These are phyloP conservation scores for Fraxinus dipetala DNA, from an alignment of 305 asterid species.

Conservation along the genomic window DNA sequence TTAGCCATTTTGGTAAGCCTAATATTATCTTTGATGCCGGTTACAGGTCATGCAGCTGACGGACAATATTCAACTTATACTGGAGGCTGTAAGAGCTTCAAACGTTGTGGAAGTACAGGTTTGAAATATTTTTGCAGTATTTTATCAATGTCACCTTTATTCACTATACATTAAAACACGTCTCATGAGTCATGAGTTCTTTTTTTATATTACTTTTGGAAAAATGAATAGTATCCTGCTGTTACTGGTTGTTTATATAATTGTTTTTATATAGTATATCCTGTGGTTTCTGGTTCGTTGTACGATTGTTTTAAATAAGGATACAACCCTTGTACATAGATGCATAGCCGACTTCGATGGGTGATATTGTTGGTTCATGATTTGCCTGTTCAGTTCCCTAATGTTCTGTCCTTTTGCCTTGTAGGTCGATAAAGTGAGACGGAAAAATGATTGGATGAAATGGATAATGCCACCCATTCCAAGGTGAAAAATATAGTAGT, in stretches of 20 bases:
- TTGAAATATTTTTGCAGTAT: conserved; percentile 11
- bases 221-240: background rate
- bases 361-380: background rate
- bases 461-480: conserved; percentile 52
- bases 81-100: conserved; percentile 50
- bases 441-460: conserved; percentile 55
- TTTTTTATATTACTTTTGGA: background rate
- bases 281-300: background rate
- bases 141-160: background rate
- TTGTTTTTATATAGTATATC: background rate
- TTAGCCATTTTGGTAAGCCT: background rate
- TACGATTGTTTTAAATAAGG: background rate
- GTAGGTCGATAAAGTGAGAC: conserved; percentile 65
- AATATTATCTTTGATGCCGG: background rate
- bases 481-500: background rate
- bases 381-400: background rate
- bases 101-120: conserved; percentile 63
- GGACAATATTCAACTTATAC: conserved; percentile 49
- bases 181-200: background rate
- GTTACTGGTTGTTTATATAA: background rate
- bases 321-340: background rate
- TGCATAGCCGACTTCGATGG: background rate
- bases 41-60: conserved; percentile 57
- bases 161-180: background rate
- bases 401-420: background rate